Conservation (phyloP, 805 yeast species). For the Candida boleticola region DNA sequence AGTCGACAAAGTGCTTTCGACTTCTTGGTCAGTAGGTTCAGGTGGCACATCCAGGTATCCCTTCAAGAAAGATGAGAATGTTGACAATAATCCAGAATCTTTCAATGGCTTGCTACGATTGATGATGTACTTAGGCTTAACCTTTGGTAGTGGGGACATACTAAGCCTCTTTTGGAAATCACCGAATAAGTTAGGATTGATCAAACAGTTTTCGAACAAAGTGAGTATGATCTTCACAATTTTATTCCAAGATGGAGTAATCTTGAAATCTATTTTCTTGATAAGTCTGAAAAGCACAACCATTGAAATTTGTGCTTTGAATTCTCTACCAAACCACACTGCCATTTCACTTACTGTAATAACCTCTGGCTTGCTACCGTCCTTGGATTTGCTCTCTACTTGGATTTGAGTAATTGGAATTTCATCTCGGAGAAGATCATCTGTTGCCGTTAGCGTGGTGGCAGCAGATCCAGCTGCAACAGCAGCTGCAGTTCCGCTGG, state of each 20-base stretch:
- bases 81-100: constrained; percentile 78
- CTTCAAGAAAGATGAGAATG: constrained; percentile 88
- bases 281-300: constrained; percentile 81
- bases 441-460: neutral
- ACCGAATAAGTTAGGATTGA: constrained; percentile 55
- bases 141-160: constrained; percentile 54
- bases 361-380: constrained; percentile 29
- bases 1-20: constrained; percentile 80
- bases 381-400: constrained; percentile 54
- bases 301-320: constrained; percentile 86
- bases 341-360: constrained; percentile 80
- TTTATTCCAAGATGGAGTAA: constrained; percentile 59
- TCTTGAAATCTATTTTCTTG: constrained; percentile 51
- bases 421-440: constrained; percentile 32
- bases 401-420: constrained; percentile 46
- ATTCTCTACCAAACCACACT: constrained; percentile 82
- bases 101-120: constrained; percentile 62
- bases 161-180: constrained; percentile 60
- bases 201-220: constrained; percentile 69
- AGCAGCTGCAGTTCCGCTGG: neutral
- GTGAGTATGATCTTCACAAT: constrained; percentile 59
- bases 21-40: constrained; percentile 92
- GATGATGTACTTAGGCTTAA: constrained; percentile 65
- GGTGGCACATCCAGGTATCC: constrained; percentile 82
- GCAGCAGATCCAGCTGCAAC: neutral